These are phyloP conservation scores for Petasospora fabianii DNA, from an alignment of 1,139 yeast species.

Conservation along the genomic window DNA sequence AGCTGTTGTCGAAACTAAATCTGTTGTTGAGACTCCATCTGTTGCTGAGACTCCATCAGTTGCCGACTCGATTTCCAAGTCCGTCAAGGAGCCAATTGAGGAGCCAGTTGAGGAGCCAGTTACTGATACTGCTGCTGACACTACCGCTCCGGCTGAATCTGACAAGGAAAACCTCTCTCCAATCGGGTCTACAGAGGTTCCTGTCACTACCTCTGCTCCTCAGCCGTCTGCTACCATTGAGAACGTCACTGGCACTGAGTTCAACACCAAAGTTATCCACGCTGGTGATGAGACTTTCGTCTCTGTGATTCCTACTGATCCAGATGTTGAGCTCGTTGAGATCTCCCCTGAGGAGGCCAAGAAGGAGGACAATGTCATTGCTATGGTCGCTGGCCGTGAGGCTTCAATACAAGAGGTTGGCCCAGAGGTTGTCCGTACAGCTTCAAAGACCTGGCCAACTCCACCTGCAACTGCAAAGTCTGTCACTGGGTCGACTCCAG, in stretches of 20 bases:
- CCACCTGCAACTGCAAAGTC: conserved; percentile 23
- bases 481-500: neutral
- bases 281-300: conserved; percentile 15
- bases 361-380: conserved; percentile 17
- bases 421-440: conserved; percentile 3
- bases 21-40: conserved; percentile 4
- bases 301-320: conserved; percentile 14
- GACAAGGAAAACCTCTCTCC: conserved; percentile 1
- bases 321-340: conserved; percentile 17
- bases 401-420: conserved; percentile 12
- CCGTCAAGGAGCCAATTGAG: neutral
- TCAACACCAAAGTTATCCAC: conserved; percentile 12
- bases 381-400: conserved; percentile 22
- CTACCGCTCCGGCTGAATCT: no score
- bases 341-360: conserved; percentile 19
- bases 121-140: neutral
- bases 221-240: conserved; percentile 7
- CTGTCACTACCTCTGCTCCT: neutral
- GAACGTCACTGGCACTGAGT: conserved; percentile 18
- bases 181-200: neutral
- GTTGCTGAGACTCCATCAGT: neutral
- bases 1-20: conserved; percentile 1
- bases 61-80: neutral
- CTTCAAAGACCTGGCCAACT: conserved; percentile 14
- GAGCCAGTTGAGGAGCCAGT: neutral